These are phyloP conservation scores for Dryas drummondii DNA, from an alignment of 306 rosid genomes.

Conservation along the genomic window DNA sequence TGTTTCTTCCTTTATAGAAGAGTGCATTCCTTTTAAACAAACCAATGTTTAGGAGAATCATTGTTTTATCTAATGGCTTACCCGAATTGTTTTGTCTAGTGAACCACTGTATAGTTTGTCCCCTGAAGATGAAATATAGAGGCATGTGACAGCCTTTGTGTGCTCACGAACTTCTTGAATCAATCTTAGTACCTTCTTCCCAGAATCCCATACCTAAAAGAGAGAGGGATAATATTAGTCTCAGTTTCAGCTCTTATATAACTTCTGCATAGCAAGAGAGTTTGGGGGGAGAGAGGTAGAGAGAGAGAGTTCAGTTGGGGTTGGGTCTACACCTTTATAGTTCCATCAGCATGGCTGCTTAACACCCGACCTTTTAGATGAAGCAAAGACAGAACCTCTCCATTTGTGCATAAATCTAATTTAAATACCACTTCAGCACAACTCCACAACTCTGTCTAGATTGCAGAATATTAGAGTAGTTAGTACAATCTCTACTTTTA, in stretches of 20 bases:
- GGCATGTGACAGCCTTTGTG: constrained; percentile 82
- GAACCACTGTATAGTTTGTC: constrained; percentile 82
- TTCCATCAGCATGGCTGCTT: constrained; percentile 95
- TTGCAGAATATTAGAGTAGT: constrained; percentile 16
- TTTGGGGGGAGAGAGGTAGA: too few relatives aligned
- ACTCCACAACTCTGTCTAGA: constrained; percentile 81
- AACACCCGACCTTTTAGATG: constrained; percentile 64
- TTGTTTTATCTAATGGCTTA: constrained; percentile 16
- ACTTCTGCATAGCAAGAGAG: not conserved
- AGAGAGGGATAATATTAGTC: constrained; percentile 20
- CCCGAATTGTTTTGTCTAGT: constrained; percentile 89
- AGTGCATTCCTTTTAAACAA: not conserved
- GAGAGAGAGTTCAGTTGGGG: constrained; percentile 2
- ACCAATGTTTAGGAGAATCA: not conserved
- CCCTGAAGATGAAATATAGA: constrained; percentile 45
- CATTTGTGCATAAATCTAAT: constrained; percentile 64
- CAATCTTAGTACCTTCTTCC: constrained; percentile 58
- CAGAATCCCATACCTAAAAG: constrained; percentile 81
- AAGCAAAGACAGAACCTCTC: constrained; percentile 73
- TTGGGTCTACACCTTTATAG: constrained; percentile 66
- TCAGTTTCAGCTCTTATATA: not conserved
- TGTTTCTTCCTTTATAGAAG: too few relatives aligned
- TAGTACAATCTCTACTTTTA: constrained; percentile 13
- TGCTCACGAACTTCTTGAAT: constrained; percentile 83
- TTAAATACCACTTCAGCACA: constrained; percentile 62